Evolutionary conservation across 352 stramenopile genomes (phyloP).

Genomic region (Phytopythium litorale): DNA sequence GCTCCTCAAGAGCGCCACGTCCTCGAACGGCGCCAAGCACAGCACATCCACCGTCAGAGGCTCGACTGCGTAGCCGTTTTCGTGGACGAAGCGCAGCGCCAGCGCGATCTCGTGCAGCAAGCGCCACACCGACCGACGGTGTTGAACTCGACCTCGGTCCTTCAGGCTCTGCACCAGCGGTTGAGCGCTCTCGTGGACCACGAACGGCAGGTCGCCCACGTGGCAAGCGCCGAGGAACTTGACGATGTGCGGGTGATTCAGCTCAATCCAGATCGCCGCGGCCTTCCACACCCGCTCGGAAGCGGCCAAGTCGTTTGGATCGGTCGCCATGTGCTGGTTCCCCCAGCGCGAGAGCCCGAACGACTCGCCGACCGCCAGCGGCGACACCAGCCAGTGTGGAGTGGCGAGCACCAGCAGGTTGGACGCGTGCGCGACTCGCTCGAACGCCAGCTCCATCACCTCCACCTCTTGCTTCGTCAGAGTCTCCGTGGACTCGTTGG

Average conservation of each 20-base stretch:
- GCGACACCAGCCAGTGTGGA: background rate
- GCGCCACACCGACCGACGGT: background rate
- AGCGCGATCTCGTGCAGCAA: background rate
- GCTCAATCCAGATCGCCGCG: background rate
- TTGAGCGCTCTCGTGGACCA: background rate
- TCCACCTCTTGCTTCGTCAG: background rate
- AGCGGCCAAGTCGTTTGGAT: background rate
- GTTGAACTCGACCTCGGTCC: background rate
- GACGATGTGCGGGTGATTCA: background rate
- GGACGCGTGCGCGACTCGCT: background rate
- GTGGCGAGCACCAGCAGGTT: background rate
- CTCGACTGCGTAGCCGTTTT: background rate
- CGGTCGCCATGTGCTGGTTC: background rate
- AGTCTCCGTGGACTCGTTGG: background rate
- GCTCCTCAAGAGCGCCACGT: background rate
- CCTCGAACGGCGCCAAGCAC: background rate
- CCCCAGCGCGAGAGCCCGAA: background rate
- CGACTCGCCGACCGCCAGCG: background rate
- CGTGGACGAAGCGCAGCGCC: background rate
- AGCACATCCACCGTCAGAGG: background rate
- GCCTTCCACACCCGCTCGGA: background rate
- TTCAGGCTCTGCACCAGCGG: background rate
- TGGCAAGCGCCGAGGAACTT: constrained; percentile 6
- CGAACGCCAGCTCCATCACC: background rate
- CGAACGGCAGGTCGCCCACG: background rate